Evolutionary conservation across 2,329 filamentous ascomycete species (phyloP), one percentile per base, ranked within the genome.

Genomic region (Claviceps africana): DNA sequence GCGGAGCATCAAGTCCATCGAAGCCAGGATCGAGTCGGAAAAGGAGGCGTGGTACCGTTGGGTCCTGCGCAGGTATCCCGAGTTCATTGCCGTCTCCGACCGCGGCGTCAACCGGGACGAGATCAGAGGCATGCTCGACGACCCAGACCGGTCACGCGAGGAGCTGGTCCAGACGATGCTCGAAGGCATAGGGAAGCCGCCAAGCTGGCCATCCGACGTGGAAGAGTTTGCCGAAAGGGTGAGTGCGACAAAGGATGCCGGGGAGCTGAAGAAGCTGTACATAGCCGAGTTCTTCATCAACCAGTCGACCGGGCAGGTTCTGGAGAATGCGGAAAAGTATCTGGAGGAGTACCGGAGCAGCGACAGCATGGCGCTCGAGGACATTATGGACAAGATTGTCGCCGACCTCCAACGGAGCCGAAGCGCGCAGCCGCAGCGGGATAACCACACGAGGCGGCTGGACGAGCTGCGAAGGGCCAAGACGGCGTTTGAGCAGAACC

Each of bases 41-140:
- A 77, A 76, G 59, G 69, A 70, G 54, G 69, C 70, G 11, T 80
- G 77, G 76, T 76, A 78, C 53, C 70, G 72, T 51, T 72, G 67
- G 62, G 67, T 70, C 3, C 56, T 72, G 46, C 62, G 67, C n/a
- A 64, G 59, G 52, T 64, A 69, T 47, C 67, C 68, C 7, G 66
- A 66, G 50, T 68, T 70, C 53, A 61, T 71, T 21, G 61, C 64
- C 28, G 60, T 63, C 9, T 64, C 65, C 17, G 61, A 64, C 40
- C 57, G 57, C 17, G 57, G 59, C 28, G 58, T 59, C 11, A 60
- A 64, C 17, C 57, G 59, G 28, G 65, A 67, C 5, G 65, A 68
- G 50, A 55, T 70, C 50, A 59, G 63, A 50, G 56, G 58, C 48
- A 66, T 67, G 61, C 56, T 70, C 19, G 63, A 69, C 21, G 67